phyloP scores from a whole-genome alignment of 768 basidiomycete genomes.

The Suillus weaverae region DNA sequence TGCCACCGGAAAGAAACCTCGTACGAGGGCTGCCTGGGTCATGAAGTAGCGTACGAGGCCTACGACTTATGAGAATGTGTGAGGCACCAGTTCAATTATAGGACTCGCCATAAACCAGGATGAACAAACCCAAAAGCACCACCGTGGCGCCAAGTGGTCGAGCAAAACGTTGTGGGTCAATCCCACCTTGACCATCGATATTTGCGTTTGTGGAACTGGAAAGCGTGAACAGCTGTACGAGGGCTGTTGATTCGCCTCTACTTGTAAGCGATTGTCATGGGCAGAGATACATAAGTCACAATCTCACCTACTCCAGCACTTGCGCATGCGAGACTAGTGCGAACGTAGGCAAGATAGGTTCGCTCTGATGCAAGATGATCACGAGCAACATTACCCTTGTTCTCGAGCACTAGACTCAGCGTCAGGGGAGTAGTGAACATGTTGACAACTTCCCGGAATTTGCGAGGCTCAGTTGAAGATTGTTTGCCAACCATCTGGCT shows the following conservation, averaged over 20 bases:
- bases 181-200: not conserved
- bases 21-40: conserved; percentile 49
- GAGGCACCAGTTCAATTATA: not conserved
- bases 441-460: conserved; percentile 4
- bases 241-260: conserved; percentile 34
- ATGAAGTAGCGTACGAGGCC: conserved; percentile 54
- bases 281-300: not conserved
- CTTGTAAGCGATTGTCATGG: not conserved
- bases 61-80: conserved; percentile 18
- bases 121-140: conserved; percentile 45
- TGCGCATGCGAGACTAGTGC: conserved; percentile 62
- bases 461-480: not conserved
- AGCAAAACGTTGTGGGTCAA: conserved; percentile 34
- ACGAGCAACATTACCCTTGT: conserved; percentile 61
- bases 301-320: conserved; percentile 58
- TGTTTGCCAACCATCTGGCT: not conserved
- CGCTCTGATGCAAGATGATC: conserved; percentile 66
- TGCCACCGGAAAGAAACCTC: conserved; percentile 57
- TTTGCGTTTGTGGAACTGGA: conserved; percentile 21
- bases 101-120: conserved; percentile 50
- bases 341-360: conserved; percentile 62
- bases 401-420: conserved; percentile 45
- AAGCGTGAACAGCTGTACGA: conserved; percentile 55
- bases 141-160: conserved; percentile 54
- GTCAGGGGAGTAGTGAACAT: conserved; percentile 11